phyloP scores from a whole-genome alignment of 495 filamentous ascomycete species.

The Penicillium longicatenatum region DNA sequence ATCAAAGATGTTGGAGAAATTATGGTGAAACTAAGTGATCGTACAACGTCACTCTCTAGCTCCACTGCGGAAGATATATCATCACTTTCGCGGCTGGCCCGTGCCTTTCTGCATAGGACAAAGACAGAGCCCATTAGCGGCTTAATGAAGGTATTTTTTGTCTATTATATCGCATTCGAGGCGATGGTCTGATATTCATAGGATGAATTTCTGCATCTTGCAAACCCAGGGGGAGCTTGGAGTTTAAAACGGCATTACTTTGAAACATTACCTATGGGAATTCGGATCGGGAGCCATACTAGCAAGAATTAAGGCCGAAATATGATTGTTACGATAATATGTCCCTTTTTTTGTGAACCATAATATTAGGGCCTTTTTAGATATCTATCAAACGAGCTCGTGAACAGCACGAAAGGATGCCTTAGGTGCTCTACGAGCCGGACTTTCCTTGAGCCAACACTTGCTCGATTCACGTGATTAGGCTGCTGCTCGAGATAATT shows the following conservation, averaged over 20 bases:
- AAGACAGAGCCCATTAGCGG: background rate
- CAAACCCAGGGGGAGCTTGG: constrained; percentile 9
- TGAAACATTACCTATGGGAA: constrained; percentile 5
- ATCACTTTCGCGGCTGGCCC: background rate
- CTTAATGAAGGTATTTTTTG: background rate
- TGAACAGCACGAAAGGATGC: too few species aligned
- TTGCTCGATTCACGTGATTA: too few species aligned
- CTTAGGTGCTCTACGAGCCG: too few species aligned
- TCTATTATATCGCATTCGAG: too few species aligned
- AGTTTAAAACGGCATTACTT: constrained; percentile 14
- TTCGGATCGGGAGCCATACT: background rate
- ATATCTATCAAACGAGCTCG: too few species aligned
- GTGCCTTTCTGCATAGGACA: background rate
- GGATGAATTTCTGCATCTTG: constrained; percentile 10
- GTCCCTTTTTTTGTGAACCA: too few species aligned
- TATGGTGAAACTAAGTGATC: background rate
- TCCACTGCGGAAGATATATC: background rate
- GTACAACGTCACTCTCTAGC: background rate
- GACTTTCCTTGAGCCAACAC: too few species aligned
- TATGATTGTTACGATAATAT: too few species aligned
- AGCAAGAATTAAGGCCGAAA: background rate
- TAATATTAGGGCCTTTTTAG: too few species aligned
- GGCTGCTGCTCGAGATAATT: too few species aligned
- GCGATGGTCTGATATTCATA: background rate
- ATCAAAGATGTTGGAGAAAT: background rate